Evolutionary conservation across 495 filamentous ascomycete genomes (phyloP).

Genomic region (Parachaetomium inaequale): DNA sequence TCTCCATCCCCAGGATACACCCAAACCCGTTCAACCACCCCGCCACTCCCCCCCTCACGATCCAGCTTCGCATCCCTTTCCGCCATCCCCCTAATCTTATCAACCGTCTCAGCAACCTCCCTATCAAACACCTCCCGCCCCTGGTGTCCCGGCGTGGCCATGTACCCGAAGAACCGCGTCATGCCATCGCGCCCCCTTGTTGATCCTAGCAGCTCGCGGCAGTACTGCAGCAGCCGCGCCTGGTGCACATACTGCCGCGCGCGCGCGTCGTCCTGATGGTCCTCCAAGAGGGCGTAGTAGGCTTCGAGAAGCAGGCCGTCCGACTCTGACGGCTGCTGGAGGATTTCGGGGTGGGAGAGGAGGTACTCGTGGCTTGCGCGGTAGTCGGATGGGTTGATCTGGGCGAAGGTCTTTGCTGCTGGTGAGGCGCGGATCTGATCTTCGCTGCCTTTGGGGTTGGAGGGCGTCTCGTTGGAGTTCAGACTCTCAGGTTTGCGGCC

Average conservation of each 20-base stretch:
- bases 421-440: conserved; percentile 71
- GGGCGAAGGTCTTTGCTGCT: conserved; percentile 69
- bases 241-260: conserved; percentile 90
- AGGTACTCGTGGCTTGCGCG: conserved; percentile 69
- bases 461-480: conserved; percentile 14
- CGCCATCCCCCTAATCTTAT: conserved; percentile 61
- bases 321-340: conserved; percentile 74
- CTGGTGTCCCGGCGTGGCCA: conserved; percentile 87
- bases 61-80: conserved; percentile 60
- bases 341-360: conserved; percentile 64
- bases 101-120: conserved; percentile 83
- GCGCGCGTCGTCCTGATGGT: conserved; percentile 49
- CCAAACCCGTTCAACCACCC: conserved; percentile 90
- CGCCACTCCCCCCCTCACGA: conserved; percentile 16
- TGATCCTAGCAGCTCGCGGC: conserved; percentile 80
- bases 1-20: conserved; percentile 67
- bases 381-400: conserved; percentile 76
- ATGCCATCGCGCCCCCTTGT: conserved; percentile 89
- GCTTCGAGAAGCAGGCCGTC: conserved; percentile 90
- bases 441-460: conserved; percentile 59
- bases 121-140: conserved; percentile 84
- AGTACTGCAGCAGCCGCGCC: conserved; percentile 88
- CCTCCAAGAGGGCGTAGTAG: conserved; percentile 68
- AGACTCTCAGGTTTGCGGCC: conserved; percentile 28
- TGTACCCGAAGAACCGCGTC: conserved; percentile 91